Evolutionary conservation across 495 filamentous ascomycete genomes (phyloP).

Genomic region (Penicillium lividum): DNA sequence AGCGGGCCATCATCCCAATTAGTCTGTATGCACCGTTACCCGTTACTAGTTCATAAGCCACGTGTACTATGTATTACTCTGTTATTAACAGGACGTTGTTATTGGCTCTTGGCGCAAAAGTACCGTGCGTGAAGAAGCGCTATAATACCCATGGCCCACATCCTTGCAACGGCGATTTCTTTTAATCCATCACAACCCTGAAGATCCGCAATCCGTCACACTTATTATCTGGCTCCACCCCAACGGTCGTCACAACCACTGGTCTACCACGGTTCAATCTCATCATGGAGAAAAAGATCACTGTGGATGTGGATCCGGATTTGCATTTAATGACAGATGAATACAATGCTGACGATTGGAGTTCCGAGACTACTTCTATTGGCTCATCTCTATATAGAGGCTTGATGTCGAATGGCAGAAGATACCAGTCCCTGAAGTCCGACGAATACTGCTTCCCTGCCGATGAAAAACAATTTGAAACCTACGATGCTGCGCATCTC

Average conservation of each 20-base stretch:
- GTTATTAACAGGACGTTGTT: neutral
- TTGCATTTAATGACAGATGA: neutral
- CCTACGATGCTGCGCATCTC: slow-evolving; percentile 9
- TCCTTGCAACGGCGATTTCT: neutral
- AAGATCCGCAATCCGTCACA: neutral
- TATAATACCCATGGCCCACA: neutral
- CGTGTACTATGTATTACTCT: no score
- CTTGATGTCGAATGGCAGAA: slow-evolving; percentile 11
- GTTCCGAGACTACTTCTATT: slow-evolving; percentile 12
- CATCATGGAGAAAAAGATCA: neutral
- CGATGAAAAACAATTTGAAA: slow-evolving; percentile 15
- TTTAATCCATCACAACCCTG: neutral
- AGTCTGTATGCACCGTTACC: neutral
- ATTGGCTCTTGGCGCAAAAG: neutral
- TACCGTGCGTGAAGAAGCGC: neutral
- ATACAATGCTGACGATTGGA: neutral
- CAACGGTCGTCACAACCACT: neutral
- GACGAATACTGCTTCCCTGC: slow-evolving; percentile 13
- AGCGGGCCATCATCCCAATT: no score
- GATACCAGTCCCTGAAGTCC: slow-evolving; percentile 11
- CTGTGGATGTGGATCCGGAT: neutral
- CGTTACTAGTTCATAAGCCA: neutral
- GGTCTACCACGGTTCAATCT: neutral
- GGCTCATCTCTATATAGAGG: slow-evolving; percentile 6
- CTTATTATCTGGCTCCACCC: neutral